Evolutionary conservation across 768 basidiomycete genomes (phyloP).

Genomic region (Tulasnella sp.): DNA sequence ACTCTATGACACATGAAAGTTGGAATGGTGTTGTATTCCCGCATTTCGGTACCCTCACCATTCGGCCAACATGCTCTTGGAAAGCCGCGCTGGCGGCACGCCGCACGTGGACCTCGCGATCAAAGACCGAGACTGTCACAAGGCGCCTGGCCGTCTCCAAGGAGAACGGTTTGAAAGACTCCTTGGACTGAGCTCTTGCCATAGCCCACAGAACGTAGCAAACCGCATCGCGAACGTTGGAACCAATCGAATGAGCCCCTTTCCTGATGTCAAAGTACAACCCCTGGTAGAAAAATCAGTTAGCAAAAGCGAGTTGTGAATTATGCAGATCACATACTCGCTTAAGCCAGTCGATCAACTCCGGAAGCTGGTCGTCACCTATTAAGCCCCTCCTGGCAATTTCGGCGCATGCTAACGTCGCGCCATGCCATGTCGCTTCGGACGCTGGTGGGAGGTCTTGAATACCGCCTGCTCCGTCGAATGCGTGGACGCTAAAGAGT

Average conservation of each 20-base stretch:
- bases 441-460: slow-evolving; percentile 70
- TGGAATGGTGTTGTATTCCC: neutral
- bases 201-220: slow-evolving; percentile 94
- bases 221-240: slow-evolving; percentile 89
- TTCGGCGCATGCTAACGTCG: slow-evolving; percentile 86
- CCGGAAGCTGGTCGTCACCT: slow-evolving; percentile 45
- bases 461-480: slow-evolving; percentile 42
- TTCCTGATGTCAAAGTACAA: slow-evolving; percentile 87
- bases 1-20: slow-evolving; percentile 41
- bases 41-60: slow-evolving; percentile 41
- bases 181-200: slow-evolving; percentile 63
- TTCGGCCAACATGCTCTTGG: slow-evolving; percentile 92
- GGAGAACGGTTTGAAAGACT: slow-evolving; percentile 54
- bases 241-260: slow-evolving; percentile 88
- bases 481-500: slow-evolving; percentile 69
- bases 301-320: neutral
- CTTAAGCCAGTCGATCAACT: slow-evolving; percentile 68
- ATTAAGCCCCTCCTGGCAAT: slow-evolving; percentile 78
- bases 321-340: slow-evolving; percentile 44
- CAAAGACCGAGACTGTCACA: slow-evolving; percentile 74
- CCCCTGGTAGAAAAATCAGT: slow-evolving; percentile 47
- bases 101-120: slow-evolving; percentile 90
- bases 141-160: slow-evolving; percentile 58
- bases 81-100: slow-evolving; percentile 95
- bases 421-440: slow-evolving; percentile 91